Conservation (phyloP, 2,329 filamentous ascomycete species). For the Thielaviopsis musarum region DNA sequence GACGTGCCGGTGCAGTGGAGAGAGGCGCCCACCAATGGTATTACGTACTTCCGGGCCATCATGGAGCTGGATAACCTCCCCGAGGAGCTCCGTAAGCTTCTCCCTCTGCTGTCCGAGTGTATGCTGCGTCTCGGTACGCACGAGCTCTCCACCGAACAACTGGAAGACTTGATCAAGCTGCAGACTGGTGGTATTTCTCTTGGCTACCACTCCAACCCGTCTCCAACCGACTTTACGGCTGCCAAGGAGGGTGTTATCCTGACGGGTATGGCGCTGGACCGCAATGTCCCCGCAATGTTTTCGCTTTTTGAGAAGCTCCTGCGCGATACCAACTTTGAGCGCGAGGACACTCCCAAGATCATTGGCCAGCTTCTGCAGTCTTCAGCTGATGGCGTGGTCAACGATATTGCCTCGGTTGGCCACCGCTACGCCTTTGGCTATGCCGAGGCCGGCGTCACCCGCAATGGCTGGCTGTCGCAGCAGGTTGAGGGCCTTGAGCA, state of each 20-base stretch:
- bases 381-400: slow-evolving; percentile 75
- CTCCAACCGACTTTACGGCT: slow-evolving; percentile 51
- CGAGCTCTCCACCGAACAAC: slow-evolving; percentile 75
- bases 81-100: slow-evolving; percentile 64
- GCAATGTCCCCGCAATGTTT: slow-evolving; percentile 83
- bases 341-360: slow-evolving; percentile 61
- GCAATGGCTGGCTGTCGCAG: slow-evolving; percentile 56
- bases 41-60: slow-evolving; percentile 90
- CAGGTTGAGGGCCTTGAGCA: slow-evolving; percentile 85
- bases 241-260: slow-evolving; percentile 72
- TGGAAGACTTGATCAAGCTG: slow-evolving; percentile 90
- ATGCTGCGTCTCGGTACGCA: slow-evolving; percentile 89
- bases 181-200: slow-evolving; percentile 86
- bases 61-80: slow-evolving; percentile 65
- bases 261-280: slow-evolving; percentile 73
- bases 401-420: slow-evolving; percentile 78
- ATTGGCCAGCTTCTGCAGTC: slow-evolving; percentile 77
- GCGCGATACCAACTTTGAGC: slow-evolving; percentile 78
- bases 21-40: slow-evolving; percentile 81
- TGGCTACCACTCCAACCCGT: slow-evolving; percentile 67
- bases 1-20: slow-evolving; percentile 69
- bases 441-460: slow-evolving; percentile 64
- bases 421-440: slow-evolving; percentile 74
- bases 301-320: slow-evolving; percentile 67
- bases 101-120: slow-evolving; percentile 81